Conservation (phyloP, 768 basidiomycete genomes). For the Lactarius evosmus region DNA sequence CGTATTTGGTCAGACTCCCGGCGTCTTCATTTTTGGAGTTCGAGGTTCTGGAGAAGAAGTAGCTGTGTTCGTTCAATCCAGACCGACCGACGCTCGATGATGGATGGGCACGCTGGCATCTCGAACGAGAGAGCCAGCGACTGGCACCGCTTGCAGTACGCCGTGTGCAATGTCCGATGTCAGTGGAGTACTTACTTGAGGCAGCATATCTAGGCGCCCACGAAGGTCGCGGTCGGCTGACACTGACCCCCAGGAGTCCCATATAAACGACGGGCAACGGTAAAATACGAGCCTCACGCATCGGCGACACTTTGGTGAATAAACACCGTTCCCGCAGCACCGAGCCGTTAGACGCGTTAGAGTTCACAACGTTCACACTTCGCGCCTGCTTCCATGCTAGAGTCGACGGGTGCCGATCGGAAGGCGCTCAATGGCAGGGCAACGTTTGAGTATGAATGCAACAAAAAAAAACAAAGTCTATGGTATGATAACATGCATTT, state of each 20-base stretch:
- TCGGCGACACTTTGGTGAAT: background rate
- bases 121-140: background rate
- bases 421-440: background rate
- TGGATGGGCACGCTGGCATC: background rate
- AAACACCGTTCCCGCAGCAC: background rate
- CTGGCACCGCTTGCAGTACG: background rate
- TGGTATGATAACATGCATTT: background rate
- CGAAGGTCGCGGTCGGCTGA: background rate
- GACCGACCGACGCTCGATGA: background rate
- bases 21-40: background rate
- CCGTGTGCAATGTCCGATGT: background rate
- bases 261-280: background rate
- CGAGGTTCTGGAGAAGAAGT: background rate
- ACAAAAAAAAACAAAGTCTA: background rate
- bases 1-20: background rate
- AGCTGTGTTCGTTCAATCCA: background rate
- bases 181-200: background rate
- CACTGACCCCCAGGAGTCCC: background rate
- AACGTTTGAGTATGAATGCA: background rate
- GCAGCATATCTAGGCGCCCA: background rate
- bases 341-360: background rate
- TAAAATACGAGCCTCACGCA: background rate
- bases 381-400: background rate
- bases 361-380: background rate
- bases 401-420: background rate